A percentile compares a stretch with the other conserved stretches of the same genome.
Conservation (phyloP, 2,329 filamentous ascomycete genomes). For the Exophiala phaeomuriformis region DNA sequence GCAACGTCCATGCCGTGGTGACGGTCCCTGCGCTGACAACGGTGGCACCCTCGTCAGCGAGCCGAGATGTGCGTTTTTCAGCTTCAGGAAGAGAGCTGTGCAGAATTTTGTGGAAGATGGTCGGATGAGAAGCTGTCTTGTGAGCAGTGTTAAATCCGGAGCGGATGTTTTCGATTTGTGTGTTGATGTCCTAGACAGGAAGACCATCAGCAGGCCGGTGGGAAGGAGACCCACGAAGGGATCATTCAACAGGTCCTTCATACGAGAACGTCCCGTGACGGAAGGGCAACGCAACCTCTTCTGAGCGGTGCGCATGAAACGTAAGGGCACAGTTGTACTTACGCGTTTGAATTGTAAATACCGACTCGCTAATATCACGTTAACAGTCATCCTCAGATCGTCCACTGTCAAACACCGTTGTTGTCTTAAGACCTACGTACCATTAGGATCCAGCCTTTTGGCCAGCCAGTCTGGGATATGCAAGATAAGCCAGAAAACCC, state of each 20-base stretch:
- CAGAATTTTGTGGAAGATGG: conserved; percentile 20
- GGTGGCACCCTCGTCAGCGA: conserved; percentile 14
- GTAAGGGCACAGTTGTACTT: not conserved
- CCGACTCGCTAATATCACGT: not conserved
- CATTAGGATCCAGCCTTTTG: conserved; percentile 1
- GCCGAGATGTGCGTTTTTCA: conserved; percentile 16
- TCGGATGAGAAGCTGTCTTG: conserved; percentile 8
- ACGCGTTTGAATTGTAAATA: conserved; percentile 9
- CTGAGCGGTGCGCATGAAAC: too few relatives aligned
- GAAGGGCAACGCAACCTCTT: too few relatives aligned
- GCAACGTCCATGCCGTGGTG: conserved; percentile 15
- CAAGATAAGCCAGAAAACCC: conserved; percentile 8
- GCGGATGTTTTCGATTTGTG: conserved; percentile 1
- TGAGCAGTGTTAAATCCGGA: not conserved
- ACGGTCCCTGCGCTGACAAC: conserved; percentile 15
- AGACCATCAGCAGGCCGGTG: not conserved
- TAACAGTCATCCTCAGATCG: not conserved
- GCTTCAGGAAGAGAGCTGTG: conserved; percentile 10
- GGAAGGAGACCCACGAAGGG: too few relatives aligned
- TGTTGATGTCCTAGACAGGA: conserved; percentile 1
- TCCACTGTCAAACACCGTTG: not conserved
- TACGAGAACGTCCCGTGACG: too few relatives aligned
- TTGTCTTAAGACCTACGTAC: not conserved
- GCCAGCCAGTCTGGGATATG: conserved; percentile 9
- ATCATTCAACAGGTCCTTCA: too few relatives aligned